Percentiles rank a stretch among this genome's conserved stretches.
Evolutionary conservation across 352 stramenopile genomes (phyloP).

Genomic region (Phytophthora multivora): DNA sequence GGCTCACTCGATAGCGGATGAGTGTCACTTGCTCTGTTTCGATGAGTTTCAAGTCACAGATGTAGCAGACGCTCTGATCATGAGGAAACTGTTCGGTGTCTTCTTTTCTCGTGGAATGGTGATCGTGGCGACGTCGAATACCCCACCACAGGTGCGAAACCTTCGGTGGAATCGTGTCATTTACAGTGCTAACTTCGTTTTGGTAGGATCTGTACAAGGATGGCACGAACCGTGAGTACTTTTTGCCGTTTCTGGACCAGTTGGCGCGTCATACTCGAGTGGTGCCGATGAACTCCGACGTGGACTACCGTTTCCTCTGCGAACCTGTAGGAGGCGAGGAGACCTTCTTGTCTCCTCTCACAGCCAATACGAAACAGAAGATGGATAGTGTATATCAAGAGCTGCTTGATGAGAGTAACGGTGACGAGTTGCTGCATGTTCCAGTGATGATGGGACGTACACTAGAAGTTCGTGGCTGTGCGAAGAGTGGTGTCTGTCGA

Average conservation of each 20-base stretch:
- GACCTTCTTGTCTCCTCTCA: conserved; percentile 67
- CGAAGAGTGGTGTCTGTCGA: conserved; percentile 51
- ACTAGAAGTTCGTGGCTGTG: conserved; percentile 50
- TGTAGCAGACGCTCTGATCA: conserved; percentile 97
- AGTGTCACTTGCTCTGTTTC: conserved; percentile 95
- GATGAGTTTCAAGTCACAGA: conserved; percentile 99
- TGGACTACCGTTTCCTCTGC: conserved; percentile 76
- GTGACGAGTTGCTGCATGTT: conserved; percentile 43
- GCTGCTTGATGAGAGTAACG: conserved; percentile 5
- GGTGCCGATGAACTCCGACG: conserved; percentile 66
- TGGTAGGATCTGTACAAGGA: conserved; percentile 93
- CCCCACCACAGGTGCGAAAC: conserved; percentile 51
- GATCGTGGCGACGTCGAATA: conserved; percentile 97
- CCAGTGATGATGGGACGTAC: conserved; percentile 84
- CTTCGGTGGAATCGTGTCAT: neutral
- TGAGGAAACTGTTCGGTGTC: conserved; percentile 93
- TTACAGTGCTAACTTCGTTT: conserved; percentile 1
- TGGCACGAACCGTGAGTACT: conserved; percentile 96
- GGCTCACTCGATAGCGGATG: conserved; percentile 81
- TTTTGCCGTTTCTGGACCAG: conserved; percentile 96
- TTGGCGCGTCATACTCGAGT: conserved; percentile 90
- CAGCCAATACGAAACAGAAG: conserved; percentile 23
- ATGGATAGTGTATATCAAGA: conserved; percentile 56
- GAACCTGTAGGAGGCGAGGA: conserved; percentile 37
- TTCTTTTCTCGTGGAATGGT: conserved; percentile 92